Evolutionary conservation across 805 yeast genomes (phyloP), one percentile per base, ranked within the genome.

Genomic region (Monosporozyma servazzii): DNA sequence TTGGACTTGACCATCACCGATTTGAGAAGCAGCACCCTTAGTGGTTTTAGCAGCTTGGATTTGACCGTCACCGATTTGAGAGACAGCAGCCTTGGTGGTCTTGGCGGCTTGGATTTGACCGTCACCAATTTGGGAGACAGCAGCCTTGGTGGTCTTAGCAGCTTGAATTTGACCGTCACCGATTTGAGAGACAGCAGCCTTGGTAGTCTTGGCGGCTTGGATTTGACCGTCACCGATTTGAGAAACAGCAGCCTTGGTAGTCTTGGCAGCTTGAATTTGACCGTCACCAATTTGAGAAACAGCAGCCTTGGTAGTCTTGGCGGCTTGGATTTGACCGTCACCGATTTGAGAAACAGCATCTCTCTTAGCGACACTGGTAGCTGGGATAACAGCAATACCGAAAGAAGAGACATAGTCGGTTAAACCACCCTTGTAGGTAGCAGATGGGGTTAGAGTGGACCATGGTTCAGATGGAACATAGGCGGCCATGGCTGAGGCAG

Each of bases 371-470:
- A 68, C 54, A 39, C 71, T 56, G 49, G 73, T 53, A 37, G 75
- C 55, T 57, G 84, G 79, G 53, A 72, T 68, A 55, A 83, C 79
- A 54, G 84, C 84, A 60, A 84, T 83, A 71, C 89, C 90, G 62
- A 84, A 84, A 45, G 75, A 66, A 48, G 71, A 67, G 40, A 76
- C 55, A 72, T 79, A 77, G 59, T 80, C 81, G 48, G 86, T 78
- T 48, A 75, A 56, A 54, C 81, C 83, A 60, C 80, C 79, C 18
- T 79, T 58, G 56, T 75, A 75, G 40, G 79, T 66, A 42, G 77
- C 78, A 44, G 68, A 52, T 58, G 91, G 89, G 44, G 89, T 84
- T 67, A 84, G 74, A 49, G 88, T 81, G 49, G 84, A 68, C 86
- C 86, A 84, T 60, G 84, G 81, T 54, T 79, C 83, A 50, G 81